Evolutionary conservation across 192 early-diverging fungal species (phyloP), one percentile per base, ranked within the genome.

Genomic region (Lunasporangiospora selenospora): DNA sequence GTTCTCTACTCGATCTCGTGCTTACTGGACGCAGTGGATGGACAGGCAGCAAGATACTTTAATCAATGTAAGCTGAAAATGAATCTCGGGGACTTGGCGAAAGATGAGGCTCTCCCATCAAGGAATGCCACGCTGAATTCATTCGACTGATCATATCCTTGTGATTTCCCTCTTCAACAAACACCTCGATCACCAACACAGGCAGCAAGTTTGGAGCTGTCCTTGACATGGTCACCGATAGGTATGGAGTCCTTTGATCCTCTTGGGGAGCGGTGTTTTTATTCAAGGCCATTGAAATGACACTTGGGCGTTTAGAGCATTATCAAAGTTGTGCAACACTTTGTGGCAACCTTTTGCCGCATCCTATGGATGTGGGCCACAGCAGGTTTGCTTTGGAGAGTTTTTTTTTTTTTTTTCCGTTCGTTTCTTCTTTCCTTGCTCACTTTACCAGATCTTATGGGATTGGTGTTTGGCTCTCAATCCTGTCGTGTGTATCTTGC

Each of bases 171-270:
- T 24, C 19, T 15, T 0, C 3, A 41, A 15, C 30, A 23, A 34
- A 44, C 16, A 34, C 48, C 29, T 70, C 41, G 19, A 55, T 34
- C 38, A 48, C 31, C 40, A 54, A 56, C 32, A 16, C 71, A 87
- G 85, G 87, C 53, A 93, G 88, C 79, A 89, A 90, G 52, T 98
- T 98, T 81, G 98, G 98, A 33, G 93, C 94, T 26, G 96, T 98
- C 16, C 81, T 99, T 31, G 98, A 99, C 67, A 99, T 99, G 98
- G 96, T 99, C 42, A 98, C 97, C 26, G 98, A 99, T 79, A 86
- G 93, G 85, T 90, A 81, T 31, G 47, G 39, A 33, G 33, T 37
- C 30, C 31, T 15, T 23, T 23, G 6, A 27, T 47, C 16, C 26
- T 75, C 37, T 13, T 24, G 3, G 27, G 37, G 12, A 19, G 67